Evolutionary conservation across 108 stramenopile species (phyloP).

Genomic region (Fragilaria crotonensis): DNA sequence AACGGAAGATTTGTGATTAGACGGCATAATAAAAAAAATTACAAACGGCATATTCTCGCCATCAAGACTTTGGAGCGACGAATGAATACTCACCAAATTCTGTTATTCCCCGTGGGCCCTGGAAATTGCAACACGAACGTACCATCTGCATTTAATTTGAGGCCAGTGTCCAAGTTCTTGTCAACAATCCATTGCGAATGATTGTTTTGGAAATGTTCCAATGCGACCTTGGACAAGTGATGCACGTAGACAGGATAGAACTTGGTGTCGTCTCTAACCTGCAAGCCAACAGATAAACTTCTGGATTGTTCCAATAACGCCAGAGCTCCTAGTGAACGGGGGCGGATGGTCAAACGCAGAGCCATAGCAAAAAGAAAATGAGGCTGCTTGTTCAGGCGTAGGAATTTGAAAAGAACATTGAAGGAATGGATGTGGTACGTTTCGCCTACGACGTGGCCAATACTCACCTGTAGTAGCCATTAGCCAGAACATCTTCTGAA

Average conservation of each 20-base stretch:
- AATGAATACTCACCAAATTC: conserved; percentile 12
- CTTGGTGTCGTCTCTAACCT: not conserved
- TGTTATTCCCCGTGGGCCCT: not conserved
- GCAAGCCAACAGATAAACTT: not conserved
- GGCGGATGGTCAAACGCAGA: too few species aligned
- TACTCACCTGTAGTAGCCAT: too few species aligned
- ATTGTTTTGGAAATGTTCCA: conserved; percentile 49
- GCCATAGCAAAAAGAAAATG: too few species aligned
- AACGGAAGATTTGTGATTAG: not conserved
- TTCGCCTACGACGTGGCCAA: too few species aligned
- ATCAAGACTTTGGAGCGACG: not conserved
- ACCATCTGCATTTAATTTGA: conserved; percentile 47
- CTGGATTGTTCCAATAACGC: too few species aligned
- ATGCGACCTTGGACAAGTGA: conserved; percentile 48
- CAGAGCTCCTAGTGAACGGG: too few species aligned
- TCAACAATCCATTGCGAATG: conserved; percentile 31
- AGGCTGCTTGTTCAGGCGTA: too few species aligned
- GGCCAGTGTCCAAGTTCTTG: conserved; percentile 34
- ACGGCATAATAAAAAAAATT: too few species aligned
- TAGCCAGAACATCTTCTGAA: too few species aligned
- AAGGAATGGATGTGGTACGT: too few species aligned
- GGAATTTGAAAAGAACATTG: too few species aligned
- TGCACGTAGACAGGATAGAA: conserved; percentile 43
- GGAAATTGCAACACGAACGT: conserved; percentile 55
- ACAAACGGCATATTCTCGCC: not conserved